Conservation (phyloP, 495 filamentous ascomycete species). For the Penicilliopsis zonata region DNA sequence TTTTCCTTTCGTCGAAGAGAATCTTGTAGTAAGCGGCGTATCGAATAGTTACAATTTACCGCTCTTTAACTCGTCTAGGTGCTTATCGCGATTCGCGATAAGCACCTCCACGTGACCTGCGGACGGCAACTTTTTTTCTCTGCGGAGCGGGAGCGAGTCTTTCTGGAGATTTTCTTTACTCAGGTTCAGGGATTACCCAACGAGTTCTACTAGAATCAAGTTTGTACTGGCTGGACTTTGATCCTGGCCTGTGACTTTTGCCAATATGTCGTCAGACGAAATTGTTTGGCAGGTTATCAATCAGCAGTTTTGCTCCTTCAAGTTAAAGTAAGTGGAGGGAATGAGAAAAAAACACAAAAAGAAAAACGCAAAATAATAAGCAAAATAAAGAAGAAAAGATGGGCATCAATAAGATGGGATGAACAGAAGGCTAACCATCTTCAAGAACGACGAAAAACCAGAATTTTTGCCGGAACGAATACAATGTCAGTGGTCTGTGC, state of each 20-base stretch:
- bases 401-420: too few species aligned
- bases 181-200: constrained; percentile 5
- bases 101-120: constrained; percentile 20
- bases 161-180: constrained; percentile 1
- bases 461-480: constrained; percentile 94
- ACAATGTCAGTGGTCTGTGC: constrained; percentile 91
- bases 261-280: constrained; percentile 73
- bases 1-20: not conserved
- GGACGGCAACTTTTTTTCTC: constrained; percentile 25
- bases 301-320: constrained; percentile 94
- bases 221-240: too few species aligned
- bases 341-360: constrained; percentile 3
- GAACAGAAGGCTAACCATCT: too few species aligned
- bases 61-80: not conserved
- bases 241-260: constrained; percentile 8
- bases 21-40: too few species aligned
- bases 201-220: constrained; percentile 3
- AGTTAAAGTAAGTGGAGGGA: constrained; percentile 61
- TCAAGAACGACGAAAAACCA: constrained; percentile 75
- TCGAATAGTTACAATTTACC: too few species aligned
- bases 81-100: constrained; percentile 21
- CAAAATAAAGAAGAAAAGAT: too few species aligned
- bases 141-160: not conserved
- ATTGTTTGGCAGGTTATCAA: constrained; percentile 96
- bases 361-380: constrained; percentile 4